These are phyloP conservation scores for Neofusicoccum cordaticola DNA, from an alignment of 2,329 filamentous ascomycete genomes.

Conservation along the genomic window DNA sequence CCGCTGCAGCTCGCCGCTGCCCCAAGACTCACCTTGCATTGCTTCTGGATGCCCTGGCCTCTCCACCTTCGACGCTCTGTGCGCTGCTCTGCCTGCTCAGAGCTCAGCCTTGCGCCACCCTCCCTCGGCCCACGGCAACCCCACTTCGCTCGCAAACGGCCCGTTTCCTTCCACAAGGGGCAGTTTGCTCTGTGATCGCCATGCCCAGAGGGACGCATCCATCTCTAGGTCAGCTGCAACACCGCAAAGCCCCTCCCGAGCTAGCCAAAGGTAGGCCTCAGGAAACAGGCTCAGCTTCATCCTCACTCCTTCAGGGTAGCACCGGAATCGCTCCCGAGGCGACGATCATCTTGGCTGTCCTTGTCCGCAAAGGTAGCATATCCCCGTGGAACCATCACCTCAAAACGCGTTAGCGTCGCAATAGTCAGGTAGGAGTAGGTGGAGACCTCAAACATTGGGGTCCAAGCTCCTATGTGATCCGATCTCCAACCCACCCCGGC, in stretches of 20 bases:
- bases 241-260: too few relatives aligned
- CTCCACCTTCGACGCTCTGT: too few relatives aligned
- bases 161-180: neutral
- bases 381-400: neutral
- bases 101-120: neutral
- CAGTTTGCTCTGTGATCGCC: neutral
- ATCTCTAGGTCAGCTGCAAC: neutral
- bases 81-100: neutral
- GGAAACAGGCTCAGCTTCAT: too few relatives aligned
- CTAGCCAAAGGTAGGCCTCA: too few relatives aligned
- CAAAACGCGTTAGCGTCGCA: neutral
- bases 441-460: neutral
- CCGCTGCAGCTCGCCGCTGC: neutral
- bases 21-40: neutral
- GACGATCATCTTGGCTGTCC: neutral
- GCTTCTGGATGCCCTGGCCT: too few relatives aligned
- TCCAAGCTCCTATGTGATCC: neutral
- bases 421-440: neutral
- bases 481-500: neutral
- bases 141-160: neutral
- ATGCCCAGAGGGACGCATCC: neutral
- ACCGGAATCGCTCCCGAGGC: neutral
- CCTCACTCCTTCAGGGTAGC: too few relatives aligned
- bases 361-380: neutral
- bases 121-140: neutral